Percentiles rank a stretch among this genome's conserved stretches.
phyloP scores from a whole-genome alignment of 2,329 filamentous ascomycete species.

The Cordyceps militaris region DNA sequence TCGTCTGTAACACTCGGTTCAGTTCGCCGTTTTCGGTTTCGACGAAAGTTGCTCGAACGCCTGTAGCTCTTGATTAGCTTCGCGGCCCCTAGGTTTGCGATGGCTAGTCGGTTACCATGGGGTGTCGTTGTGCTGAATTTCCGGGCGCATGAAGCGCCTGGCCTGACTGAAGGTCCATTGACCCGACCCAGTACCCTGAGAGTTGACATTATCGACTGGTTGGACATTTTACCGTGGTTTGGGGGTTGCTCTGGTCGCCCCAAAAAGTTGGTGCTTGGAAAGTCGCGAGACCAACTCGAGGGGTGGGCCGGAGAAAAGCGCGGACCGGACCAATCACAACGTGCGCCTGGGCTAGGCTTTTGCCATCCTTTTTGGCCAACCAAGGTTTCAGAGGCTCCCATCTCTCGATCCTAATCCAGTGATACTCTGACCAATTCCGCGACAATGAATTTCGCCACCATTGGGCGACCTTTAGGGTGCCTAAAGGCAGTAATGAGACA shows the following conservation, averaged over 20 bases:
- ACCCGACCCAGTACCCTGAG: not conserved
- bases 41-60: slow-evolving; percentile 37
- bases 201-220: slow-evolving; percentile 2
- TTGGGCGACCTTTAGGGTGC: slow-evolving; percentile 62
- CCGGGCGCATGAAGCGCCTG: not conserved
- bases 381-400: not conserved
- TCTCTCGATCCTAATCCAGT: slow-evolving; percentile 9
- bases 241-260: not conserved
- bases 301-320: slow-evolving; percentile 25
- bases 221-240: slow-evolving; percentile 6
- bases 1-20: slow-evolving; percentile 41
- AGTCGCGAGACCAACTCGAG: slow-evolving; percentile 12
- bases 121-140: slow-evolving; percentile 9
- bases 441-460: slow-evolving; percentile 53
- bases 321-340: slow-evolving; percentile 29
- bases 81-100: slow-evolving; percentile 2
- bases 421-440: slow-evolving; percentile 10
- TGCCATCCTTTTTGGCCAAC: not conserved
- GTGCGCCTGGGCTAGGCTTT: slow-evolving; percentile 15
- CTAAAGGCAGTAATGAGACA: slow-evolving; percentile 59
- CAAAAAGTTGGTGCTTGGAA: slow-evolving; percentile 11
- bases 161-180: not conserved
- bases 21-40: slow-evolving; percentile 47
- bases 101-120: not conserved
- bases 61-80: slow-evolving; percentile 20